A percentile compares a stretch with the other conserved stretches of the same genome.
Conservation (phyloP, 139 green algal species). For the Chlamydomonas sp. region DNA sequence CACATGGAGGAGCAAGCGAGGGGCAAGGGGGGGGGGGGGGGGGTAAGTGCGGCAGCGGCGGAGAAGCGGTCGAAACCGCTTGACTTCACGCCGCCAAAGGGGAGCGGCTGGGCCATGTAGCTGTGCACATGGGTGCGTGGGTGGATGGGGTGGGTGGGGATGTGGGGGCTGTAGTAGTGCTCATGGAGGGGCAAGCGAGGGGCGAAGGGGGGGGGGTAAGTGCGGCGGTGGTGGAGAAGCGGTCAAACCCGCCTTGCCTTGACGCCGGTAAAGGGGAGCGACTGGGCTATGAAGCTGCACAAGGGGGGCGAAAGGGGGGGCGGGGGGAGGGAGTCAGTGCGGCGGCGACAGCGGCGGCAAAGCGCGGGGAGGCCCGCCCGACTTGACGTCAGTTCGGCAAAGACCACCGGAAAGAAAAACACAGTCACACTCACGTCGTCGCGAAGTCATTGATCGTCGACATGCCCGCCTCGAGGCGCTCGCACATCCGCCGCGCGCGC, state of each 20-base stretch:
- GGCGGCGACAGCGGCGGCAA: too few relatives aligned
- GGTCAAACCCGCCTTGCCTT: constrained; percentile 91
- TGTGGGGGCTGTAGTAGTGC: too few relatives aligned
- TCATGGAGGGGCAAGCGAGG: too few relatives aligned
- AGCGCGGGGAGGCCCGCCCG: too few relatives aligned
- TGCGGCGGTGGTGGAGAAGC: constrained; percentile 88
- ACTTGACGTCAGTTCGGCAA: too few relatives aligned
- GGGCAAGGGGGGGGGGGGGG: background rate
- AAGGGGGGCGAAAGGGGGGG: too few relatives aligned
- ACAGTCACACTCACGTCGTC: constrained; percentile 95
- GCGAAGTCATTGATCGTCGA: constrained; percentile 92
- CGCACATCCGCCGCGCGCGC: constrained; percentile 37
- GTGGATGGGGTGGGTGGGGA: too few relatives aligned
- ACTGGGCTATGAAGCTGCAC: constrained; percentile 99
- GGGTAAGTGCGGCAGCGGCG: constrained; percentile 30
- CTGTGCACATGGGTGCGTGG: too few relatives aligned
- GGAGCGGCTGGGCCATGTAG: constrained; percentile 98
- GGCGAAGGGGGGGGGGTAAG: too few relatives aligned
- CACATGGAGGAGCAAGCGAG: background rate
- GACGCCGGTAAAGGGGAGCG: constrained; percentile 94
- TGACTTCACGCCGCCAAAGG: constrained; percentile 96
- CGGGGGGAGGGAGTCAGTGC: too few relatives aligned
- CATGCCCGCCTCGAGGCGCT: constrained; percentile 77
- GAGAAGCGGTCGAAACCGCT: constrained; percentile 89
- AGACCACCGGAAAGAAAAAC: constrained; percentile 95